Base-by-base conservation (phyloP, 2,329 filamentous ascomycete genomes). In the Aspergillus intermedius region DNA sequence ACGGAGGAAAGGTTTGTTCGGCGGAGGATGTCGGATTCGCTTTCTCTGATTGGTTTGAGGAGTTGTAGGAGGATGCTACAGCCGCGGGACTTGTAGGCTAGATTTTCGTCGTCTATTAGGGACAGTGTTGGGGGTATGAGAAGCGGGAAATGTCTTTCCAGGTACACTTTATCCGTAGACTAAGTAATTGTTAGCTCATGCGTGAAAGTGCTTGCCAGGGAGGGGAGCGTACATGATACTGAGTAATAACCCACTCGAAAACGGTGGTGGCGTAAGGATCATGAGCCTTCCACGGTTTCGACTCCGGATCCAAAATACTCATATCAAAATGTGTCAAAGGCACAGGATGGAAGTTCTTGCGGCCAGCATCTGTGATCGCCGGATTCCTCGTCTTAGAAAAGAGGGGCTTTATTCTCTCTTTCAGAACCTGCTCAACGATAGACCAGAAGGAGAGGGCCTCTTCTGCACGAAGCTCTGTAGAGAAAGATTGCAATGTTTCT, bases 141-240 rank as follows among this genome's bases (percentile, higher is more conserved):
- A n/a, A 74, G 62, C 2, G 69, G 67, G 50, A 74, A 72, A 19
- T 74, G 71, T 13, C 57, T 52, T 56, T 74, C 72, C n/a, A 75
- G 58, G 35, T 59, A 49, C 12, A 44, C 37, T 28, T 56, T 52
- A 37, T 66, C 59, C 3, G 52, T 53, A 3, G 61, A 22, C 67
- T 67, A 41, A n/a, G 25, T 40, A 3, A 3, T 10, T 40, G 2
- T 40, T 21, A 40, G 19, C 37, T 19, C 5, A 15, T 21, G 25
- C 9, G 3, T 30, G 25, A 30, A 30, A 30, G 37, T 19, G 17
- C 10, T 40, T 3, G 30, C 2, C 46, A 32, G 3, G 44, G 17
- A 3, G 43, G 21, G 3, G 22, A 19, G 51, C 61, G 21, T 60
- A 70, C 69, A n/a, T 52, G 56, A 52, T 71, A 72, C 46, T 64